Evolutionary conservation across 371 early-diverging fungal species (phyloP).

Genomic region (Capillidium rhysosporum): DNA sequence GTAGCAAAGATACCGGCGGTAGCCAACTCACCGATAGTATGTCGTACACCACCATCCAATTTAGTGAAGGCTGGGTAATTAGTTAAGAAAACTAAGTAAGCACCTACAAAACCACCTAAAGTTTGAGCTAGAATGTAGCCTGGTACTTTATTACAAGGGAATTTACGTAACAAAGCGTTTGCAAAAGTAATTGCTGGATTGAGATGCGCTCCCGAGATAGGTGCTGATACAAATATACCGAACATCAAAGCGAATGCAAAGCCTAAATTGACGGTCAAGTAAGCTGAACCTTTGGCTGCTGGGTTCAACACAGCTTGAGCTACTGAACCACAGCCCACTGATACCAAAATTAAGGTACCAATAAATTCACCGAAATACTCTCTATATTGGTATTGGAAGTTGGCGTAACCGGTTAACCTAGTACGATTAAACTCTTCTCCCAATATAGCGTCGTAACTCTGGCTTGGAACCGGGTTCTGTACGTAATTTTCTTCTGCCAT

Average conservation of each 20-base stretch:
- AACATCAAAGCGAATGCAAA: slow-evolving; percentile 34
- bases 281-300: slow-evolving; percentile 7
- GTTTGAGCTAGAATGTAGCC: slow-evolving; percentile 34
- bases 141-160: slow-evolving; percentile 37
- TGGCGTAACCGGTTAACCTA: neutral
- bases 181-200: slow-evolving; percentile 62
- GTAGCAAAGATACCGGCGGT: slow-evolving; percentile 56
- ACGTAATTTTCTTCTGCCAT: too few species aligned
- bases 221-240: slow-evolving; percentile 43
- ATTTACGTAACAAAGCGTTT: slow-evolving; percentile 41
- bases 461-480: too few species aligned
- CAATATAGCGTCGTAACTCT: too few species aligned
- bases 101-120: slow-evolving; percentile 44
- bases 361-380: slow-evolving; percentile 54
- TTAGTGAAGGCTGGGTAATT: slow-evolving; percentile 31
- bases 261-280: slow-evolving; percentile 24
- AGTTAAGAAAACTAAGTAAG: slow-evolving; percentile 25
- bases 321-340: slow-evolving; percentile 42
- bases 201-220: slow-evolving; percentile 52
- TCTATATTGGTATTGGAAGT: neutral
- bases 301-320: slow-evolving; percentile 20
- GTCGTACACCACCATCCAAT: slow-evolving; percentile 35
- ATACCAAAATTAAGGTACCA: slow-evolving; percentile 48
- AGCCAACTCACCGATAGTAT: slow-evolving; percentile 13
- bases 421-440: too few species aligned